Evolutionary conservation across 2,329 filamentous ascomycete genomes (phyloP).

Genomic region (Venturia pyrina): DNA sequence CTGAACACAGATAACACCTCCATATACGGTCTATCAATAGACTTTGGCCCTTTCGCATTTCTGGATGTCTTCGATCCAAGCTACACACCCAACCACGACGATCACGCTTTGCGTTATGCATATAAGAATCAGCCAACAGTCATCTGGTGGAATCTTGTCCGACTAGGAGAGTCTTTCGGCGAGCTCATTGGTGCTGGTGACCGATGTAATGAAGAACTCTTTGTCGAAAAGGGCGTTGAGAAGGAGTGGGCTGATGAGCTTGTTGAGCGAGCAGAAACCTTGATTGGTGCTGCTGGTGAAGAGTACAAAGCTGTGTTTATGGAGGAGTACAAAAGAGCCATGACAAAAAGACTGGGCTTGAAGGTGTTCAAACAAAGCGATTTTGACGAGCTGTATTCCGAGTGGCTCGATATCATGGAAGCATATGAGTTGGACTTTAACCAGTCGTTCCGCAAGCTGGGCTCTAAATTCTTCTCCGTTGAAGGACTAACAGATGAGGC

Average conservation of each 20-base stretch:
- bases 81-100: constrained; percentile 97
- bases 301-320: constrained; percentile 86
- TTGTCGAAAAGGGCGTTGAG: constrained; percentile 61
- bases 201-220: constrained; percentile 59
- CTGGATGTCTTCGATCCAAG: constrained; percentile 91
- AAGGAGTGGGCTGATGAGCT: constrained; percentile 61
- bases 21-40: constrained; percentile 76
- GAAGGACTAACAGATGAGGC: constrained; percentile 55
- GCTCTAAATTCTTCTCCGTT: constrained; percentile 44
- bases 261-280: constrained; percentile 66
- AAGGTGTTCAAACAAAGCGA: constrained; percentile 59
- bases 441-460: constrained; percentile 79
- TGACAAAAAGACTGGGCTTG: constrained; percentile 71
- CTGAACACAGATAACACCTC: constrained; percentile 98
- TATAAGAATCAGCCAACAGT: constrained; percentile 93
- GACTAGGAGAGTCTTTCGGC: constrained; percentile 78
- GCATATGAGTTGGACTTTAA: constrained; percentile 82
- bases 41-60: constrained; percentile 96
- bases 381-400: constrained; percentile 73
- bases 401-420: constrained; percentile 72
- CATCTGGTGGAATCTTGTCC: constrained; percentile 97
- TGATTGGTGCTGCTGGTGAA: constrained; percentile 72
- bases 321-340: constrained; percentile 77
- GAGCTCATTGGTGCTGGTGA: constrained; percentile 75
- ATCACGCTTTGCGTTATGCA: constrained; percentile 74